These are phyloP conservation scores for Fusarium denticulatum DNA, from an alignment of 2,329 filamentous ascomycete species.

Conservation along the genomic window DNA sequence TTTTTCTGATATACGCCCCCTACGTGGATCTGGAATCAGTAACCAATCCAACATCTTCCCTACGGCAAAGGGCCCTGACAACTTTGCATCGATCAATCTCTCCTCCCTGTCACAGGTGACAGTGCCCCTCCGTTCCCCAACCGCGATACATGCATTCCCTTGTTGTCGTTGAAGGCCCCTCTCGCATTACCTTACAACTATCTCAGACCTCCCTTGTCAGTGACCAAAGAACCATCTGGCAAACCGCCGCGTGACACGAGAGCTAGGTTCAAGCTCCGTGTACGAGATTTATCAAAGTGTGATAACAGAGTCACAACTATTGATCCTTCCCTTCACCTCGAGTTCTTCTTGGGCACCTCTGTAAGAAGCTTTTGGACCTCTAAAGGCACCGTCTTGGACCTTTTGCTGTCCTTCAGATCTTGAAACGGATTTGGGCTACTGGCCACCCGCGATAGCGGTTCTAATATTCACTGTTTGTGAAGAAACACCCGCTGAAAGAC, in stretches of 20 bases:
- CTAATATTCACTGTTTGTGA: slow-evolving; percentile 24
- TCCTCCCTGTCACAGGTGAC: slow-evolving; percentile 34
- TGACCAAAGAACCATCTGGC: slow-evolving; percentile 30
- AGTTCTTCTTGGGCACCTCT: neutral
- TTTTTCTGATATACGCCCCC: slow-evolving; percentile 34
- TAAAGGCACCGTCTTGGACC: slow-evolving; percentile 11
- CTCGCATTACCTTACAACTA: slow-evolving; percentile 31
- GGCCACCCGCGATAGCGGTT: slow-evolving; percentile 20
- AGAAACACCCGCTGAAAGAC: slow-evolving; percentile 27
- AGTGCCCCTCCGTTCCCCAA: slow-evolving; percentile 33
- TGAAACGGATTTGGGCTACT: slow-evolving; percentile 23
- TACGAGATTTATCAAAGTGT: slow-evolving; percentile 29
- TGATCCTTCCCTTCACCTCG: neutral
- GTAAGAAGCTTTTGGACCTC: neutral
- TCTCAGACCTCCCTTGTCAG: slow-evolving; percentile 30
- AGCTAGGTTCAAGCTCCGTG: slow-evolving; percentile 22
- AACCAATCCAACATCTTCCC: slow-evolving; percentile 32
- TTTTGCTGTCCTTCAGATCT: slow-evolving; percentile 31
- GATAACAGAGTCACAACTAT: slow-evolving; percentile 10
- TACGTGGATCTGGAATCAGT: slow-evolving; percentile 31
- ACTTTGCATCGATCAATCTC: slow-evolving; percentile 39
- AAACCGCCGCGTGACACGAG: slow-evolving; percentile 35
- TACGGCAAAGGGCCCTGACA: slow-evolving; percentile 26
- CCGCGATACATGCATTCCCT: slow-evolving; percentile 36
- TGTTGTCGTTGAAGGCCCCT: slow-evolving; percentile 32